Evolutionary conservation across 2,329 filamentous ascomycete genomes (phyloP).

Genomic region (Colletotrichum higginsianum): DNA sequence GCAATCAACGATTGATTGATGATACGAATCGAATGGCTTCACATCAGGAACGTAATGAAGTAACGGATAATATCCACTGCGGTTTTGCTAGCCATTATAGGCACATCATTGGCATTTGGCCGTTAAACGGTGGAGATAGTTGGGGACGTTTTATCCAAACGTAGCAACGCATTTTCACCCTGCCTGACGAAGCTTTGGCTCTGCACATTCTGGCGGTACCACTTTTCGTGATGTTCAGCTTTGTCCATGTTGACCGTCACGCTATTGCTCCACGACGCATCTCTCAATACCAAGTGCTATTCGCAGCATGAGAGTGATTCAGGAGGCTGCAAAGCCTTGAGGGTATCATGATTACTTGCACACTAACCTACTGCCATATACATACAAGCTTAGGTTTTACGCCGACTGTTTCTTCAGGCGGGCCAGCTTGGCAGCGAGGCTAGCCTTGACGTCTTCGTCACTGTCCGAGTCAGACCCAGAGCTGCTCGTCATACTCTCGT

Average conservation of each 20-base stretch:
- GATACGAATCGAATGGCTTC: slow-evolving; percentile 37
- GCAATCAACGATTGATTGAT: slow-evolving; percentile 45
- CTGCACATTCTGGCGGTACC: background rate
- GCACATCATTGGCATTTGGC: slow-evolving; percentile 9
- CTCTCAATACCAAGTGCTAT: background rate
- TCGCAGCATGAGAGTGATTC: no score
- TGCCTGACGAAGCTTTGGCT: background rate
- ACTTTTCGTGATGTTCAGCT: background rate
- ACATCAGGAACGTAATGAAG: slow-evolving; percentile 38
- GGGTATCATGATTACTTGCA: slow-evolving; percentile 29
- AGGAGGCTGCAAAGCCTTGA: background rate
- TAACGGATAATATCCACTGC: slow-evolving; percentile 21
- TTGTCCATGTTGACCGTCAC: no score
- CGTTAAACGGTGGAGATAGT: slow-evolving; percentile 5
- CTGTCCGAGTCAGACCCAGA: slow-evolving; percentile 55
- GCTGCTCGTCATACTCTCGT: slow-evolving; percentile 56
- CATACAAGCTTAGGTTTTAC: background rate
- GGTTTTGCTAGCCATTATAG: slow-evolving; percentile 15
- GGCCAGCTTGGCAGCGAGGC: slow-evolving; percentile 40
- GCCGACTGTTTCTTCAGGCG: slow-evolving; percentile 21
- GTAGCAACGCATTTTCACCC: slow-evolving; percentile 1
- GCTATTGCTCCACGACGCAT: background rate
- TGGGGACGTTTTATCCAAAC: slow-evolving; percentile 1
- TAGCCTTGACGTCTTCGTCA: slow-evolving; percentile 34
- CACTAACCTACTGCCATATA: background rate